These are phyloP conservation scores for Botrytis fragariae DNA, from an alignment of 2,329 filamentous ascomycete species.

Conservation along the genomic window DNA sequence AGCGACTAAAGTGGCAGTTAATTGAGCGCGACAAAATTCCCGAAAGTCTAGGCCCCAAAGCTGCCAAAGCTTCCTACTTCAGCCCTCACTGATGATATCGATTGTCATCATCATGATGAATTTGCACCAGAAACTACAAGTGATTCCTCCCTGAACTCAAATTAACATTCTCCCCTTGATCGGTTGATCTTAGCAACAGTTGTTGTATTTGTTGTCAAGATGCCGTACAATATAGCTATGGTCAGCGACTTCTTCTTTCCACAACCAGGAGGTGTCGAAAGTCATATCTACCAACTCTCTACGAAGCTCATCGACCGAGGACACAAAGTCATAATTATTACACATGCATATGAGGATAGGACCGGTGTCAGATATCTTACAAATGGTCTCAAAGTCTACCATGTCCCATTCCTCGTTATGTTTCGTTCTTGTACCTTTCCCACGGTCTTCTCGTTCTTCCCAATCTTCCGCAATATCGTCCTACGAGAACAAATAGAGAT, in stretches of 20 bases:
- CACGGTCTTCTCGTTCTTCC: conserved; percentile 98
- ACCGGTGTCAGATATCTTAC: conserved; percentile 93
- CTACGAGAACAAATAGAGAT: conserved; percentile 95
- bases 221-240: conserved; percentile 73
- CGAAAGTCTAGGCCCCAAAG: background rate
- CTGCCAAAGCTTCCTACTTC: background rate
- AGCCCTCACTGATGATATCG: background rate
- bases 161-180: background rate
- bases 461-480: conserved; percentile 94
- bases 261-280: conserved; percentile 93
- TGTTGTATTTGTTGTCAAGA: conserved; percentile 23
- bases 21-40: too few species aligned
- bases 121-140: background rate
- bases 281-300: conserved; percentile 96
- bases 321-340: conserved; percentile 97
- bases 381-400: conserved; percentile 97
- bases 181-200: background rate
- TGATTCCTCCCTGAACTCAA: background rate
- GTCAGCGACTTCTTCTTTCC: conserved; percentile 99
- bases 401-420: conserved; percentile 93
- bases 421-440: conserved; percentile 93
- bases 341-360: conserved; percentile 87
- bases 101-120: background rate
- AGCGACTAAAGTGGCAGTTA: conserved; percentile 6
- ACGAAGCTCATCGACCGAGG: conserved; percentile 95